phyloP scores from a whole-genome alignment of 805 yeast species.

The Sungouiozyma ichnusensis region DNA sequence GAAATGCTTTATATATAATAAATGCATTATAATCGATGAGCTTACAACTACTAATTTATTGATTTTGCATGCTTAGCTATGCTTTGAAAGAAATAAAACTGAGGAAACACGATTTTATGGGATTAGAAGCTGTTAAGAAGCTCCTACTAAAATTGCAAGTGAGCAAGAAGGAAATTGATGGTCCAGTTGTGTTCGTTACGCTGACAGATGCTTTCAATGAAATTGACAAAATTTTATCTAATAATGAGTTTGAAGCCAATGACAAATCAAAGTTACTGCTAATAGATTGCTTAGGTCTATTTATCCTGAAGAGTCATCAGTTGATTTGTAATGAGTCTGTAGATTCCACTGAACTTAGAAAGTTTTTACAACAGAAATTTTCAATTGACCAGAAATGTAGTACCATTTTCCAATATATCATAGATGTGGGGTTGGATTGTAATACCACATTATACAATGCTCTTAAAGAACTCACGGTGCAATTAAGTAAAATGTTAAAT shows the following conservation, averaged over 20 bases:
- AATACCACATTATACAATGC: constrained; percentile 66
- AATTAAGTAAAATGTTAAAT: constrained; percentile 39
- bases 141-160: background rate
- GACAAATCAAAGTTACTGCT: constrained; percentile 28
- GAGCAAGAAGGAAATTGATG: background rate
- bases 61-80: background rate
- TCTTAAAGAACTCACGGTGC: constrained; percentile 37
- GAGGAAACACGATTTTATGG: too few relatives aligned
- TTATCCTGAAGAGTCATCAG: constrained; percentile 50
- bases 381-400: constrained; percentile 19
- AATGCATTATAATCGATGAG: background rate
- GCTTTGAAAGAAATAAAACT: too few relatives aligned
- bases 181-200: background rate
- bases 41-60: too few relatives aligned
- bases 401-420: constrained; percentile 39
- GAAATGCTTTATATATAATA: too few relatives aligned
- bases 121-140: background rate
- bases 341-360: constrained; percentile 9
- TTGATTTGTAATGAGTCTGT: constrained; percentile 12
- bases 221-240: constrained; percentile 4
- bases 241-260: constrained; percentile 4
- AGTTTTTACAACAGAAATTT: constrained; percentile 8
- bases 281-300: constrained; percentile 54
- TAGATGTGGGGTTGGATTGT: constrained; percentile 63
- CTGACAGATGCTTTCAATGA: constrained; percentile 5